These are phyloP conservation scores for Rubus idaeus DNA, from an alignment of 306 rosid species.

Conservation along the genomic window DNA sequence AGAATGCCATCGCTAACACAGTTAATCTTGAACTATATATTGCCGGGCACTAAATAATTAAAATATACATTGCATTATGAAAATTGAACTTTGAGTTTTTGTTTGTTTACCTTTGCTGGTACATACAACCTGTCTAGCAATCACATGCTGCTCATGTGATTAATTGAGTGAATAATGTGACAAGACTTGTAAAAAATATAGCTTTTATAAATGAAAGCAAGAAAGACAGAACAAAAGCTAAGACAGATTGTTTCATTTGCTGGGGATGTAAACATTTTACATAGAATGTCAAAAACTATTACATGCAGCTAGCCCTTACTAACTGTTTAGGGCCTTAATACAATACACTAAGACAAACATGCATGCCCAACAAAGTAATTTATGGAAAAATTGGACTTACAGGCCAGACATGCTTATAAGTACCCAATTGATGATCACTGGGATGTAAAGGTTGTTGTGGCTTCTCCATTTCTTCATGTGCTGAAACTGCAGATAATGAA, in stretches of 20 bases:
- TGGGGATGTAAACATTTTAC: neutral
- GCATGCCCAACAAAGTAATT: neutral
- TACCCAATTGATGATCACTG: slow-evolving; percentile 26
- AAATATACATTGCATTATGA: neutral
- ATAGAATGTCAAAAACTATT: neutral
- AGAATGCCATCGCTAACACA: slow-evolving; percentile 1
- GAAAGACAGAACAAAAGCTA: neutral
- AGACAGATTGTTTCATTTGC: neutral
- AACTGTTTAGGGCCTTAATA: neutral
- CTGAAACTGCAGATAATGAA: slow-evolving; percentile 10
- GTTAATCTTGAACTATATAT: neutral
- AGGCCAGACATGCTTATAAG: slow-evolving; percentile 70
- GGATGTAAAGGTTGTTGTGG: neutral
- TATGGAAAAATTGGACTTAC: slow-evolving; percentile 32
- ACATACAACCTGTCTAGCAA: neutral
- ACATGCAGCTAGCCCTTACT: neutral
- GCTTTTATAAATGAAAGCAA: neutral
- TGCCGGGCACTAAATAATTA: neutral
- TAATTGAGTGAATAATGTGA: neutral
- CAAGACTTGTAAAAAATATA: neutral
- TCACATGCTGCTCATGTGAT: neutral
- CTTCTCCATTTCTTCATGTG: neutral
- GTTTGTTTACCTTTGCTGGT: neutral
- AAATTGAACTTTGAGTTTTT: neutral
- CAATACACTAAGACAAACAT: neutral